phyloP scores from a whole-genome alignment of 2,329 filamentous ascomycete genomes.

The Arthrobotrys megalospora region DNA sequence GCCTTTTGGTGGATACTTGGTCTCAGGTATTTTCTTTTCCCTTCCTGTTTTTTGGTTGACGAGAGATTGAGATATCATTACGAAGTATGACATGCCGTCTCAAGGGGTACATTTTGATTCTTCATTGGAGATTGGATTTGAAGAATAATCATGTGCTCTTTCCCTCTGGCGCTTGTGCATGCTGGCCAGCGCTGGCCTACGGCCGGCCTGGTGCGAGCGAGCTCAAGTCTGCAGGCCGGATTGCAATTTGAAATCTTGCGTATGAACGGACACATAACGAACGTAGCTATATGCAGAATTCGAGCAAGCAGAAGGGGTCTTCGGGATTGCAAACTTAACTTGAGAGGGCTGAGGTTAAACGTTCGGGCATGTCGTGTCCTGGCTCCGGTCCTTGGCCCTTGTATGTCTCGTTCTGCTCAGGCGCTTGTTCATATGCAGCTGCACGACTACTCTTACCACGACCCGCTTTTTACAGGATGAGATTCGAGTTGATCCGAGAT shows the following conservation, averaged over 20 bases:
- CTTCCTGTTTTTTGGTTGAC: slow-evolving; percentile 20
- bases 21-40: slow-evolving; percentile 26
- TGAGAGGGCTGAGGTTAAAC: slow-evolving; percentile 15
- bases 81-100: slow-evolving; percentile 34
- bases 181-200: slow-evolving; percentile 2
- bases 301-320: slow-evolving; percentile 7
- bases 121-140: slow-evolving; percentile 19
- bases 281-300: slow-evolving; percentile 21
- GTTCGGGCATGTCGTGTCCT: slow-evolving; percentile 21
- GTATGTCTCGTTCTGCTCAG: slow-evolving; percentile 17
- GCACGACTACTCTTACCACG: slow-evolving; percentile 13
- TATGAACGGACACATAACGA: neutral
- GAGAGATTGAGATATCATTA: slow-evolving; percentile 26
- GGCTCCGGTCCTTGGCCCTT: slow-evolving; percentile 3
- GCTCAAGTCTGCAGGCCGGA: slow-evolving; percentile 26
- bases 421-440: slow-evolving; percentile 26
- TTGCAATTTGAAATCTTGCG: slow-evolving; percentile 12
- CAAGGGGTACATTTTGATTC: slow-evolving; percentile 24
- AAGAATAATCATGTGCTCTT: slow-evolving; percentile 50
- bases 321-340: neutral
- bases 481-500: slow-evolving; percentile 55
- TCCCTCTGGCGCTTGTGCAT: slow-evolving; percentile 33
- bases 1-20: slow-evolving; percentile 15
- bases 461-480: slow-evolving; percentile 54
- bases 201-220: slow-evolving; percentile 39